Evolutionary conservation across 495 filamentous ascomycete genomes (phyloP), one percentile per base, ranked within the genome.

Genomic region (Penicillium lagena): DNA sequence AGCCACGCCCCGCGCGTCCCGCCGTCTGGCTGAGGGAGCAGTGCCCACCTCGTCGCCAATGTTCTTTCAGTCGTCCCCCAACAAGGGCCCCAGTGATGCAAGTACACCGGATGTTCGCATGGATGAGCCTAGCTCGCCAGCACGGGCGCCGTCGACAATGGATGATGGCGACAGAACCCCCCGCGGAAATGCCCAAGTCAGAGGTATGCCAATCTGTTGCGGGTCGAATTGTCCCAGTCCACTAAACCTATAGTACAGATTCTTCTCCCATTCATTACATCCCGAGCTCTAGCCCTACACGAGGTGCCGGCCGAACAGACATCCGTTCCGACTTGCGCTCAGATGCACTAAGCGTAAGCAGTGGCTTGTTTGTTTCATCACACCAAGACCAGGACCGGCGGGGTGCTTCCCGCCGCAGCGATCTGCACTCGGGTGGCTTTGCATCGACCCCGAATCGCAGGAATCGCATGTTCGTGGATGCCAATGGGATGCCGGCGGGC

Each of bases 241-340:
- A 15, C 46, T 56, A 34, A 50, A 29, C 11, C 8, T 5, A 35
- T 15, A 39, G 9, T 6, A 4, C 43, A 94, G 90, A 90, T 51
- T 96, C 90, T 0, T 96, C 90, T 7, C 90, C 90, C 1, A 88
- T 96, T 52, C 82, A 82, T 50, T 96, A 95, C 55, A 84, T 83
- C 28, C 78, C 90, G 37, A 94, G 87, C 59, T 93, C 90, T 29
- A 93, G 87, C 59, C 88, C 89, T 2, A 79, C 79, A 13, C 77
- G 80, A 44, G 72, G 51, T 27, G 47, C 54, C 12, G 43, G 27
- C 30, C 58, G 58, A 33, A 50, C 71, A 45, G 67, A 75, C 39
- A 62, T 67, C 46, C 79, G 77, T 42, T 80, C 79, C 52, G 60
- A 63, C 27, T 55, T 63, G 36, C 71, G 63, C 27, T 80, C 82